Percentiles rank a stretch among this genome's conserved stretches.
Evolutionary conservation across 1,139 yeast genomes (phyloP).

Genomic region (Lodderomyces pseudojiufengensis): DNA sequence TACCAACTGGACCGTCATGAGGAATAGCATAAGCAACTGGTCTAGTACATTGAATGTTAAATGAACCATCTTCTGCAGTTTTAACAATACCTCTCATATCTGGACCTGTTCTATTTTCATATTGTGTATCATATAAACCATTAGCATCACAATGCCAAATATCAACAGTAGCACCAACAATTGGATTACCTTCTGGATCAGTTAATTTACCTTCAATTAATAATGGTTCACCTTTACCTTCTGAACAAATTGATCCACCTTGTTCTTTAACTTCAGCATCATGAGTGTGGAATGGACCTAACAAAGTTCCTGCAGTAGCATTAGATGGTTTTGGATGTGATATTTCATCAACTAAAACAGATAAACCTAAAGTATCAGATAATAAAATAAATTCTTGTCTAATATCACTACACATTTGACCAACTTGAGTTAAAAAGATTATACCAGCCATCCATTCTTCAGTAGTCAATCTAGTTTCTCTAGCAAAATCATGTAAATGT

Average conservation of each 20-base stretch:
- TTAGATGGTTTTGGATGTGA: conserved; percentile 29
- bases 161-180: conserved; percentile 26
- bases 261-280: conserved; percentile 24
- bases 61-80: conserved; percentile 27
- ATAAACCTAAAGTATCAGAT: conserved; percentile 28
- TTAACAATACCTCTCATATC: conserved; percentile 31
- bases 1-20: conserved; percentile 38
- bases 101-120: conserved; percentile 18
- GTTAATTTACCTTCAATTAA: conserved; percentile 20
- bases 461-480: conserved; percentile 28
- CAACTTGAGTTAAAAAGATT: conserved; percentile 24
- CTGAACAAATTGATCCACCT: conserved; percentile 26
- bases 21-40: conserved; percentile 40
- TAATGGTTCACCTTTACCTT: conserved; percentile 28
- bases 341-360: conserved; percentile 28
- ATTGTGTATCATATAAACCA: conserved; percentile 36
- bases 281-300: conserved; percentile 34
- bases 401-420: conserved; percentile 26
- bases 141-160: conserved; percentile 39
- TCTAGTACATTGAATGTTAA: conserved; percentile 24
- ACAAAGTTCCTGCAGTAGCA: conserved; percentile 29
- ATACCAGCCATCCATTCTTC: conserved; percentile 32
- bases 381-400: conserved; percentile 31
- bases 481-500: conserved; percentile 31
- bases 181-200: conserved; percentile 26